Evolutionary conservation across 345 rosid species (phyloP).

Genomic region (Rhizophora mangle): DNA sequence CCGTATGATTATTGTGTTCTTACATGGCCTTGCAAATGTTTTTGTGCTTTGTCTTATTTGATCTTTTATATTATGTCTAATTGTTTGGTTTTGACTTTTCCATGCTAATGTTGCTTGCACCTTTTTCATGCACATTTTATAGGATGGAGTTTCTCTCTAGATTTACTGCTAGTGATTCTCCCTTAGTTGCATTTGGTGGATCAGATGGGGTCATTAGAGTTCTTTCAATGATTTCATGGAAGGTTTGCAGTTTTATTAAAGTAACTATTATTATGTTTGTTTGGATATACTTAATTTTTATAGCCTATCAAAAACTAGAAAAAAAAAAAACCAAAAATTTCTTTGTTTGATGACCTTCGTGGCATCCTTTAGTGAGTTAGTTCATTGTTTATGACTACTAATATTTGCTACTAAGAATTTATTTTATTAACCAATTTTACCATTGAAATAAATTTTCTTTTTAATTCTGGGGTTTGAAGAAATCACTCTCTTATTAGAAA

Average conservation of each 20-base stretch:
- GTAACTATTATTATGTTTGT: slow-evolving; percentile 10
- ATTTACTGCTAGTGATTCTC: slow-evolving; percentile 82
- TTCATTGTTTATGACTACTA: background rate
- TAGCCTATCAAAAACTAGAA: background rate
- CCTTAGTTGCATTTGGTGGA: slow-evolving; percentile 97
- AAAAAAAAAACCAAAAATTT: background rate
- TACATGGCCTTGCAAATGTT: background rate
- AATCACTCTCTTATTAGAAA: too few relatives aligned
- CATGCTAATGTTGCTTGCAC: background rate
- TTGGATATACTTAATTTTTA: slow-evolving; percentile 15
- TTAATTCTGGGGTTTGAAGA: too few relatives aligned
- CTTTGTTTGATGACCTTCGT: slow-evolving; percentile 91
- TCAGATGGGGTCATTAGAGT: slow-evolving; percentile 98
- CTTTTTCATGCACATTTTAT: slow-evolving; percentile 25
- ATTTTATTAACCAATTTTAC: background rate
- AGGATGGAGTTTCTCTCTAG: slow-evolving; percentile 94
- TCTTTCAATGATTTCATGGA: slow-evolving; percentile 99
- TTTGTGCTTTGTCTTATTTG: slow-evolving; percentile 12
- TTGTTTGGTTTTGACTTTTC: background rate
- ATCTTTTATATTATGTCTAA: background rate
- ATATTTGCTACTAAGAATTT: background rate
- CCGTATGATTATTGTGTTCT: background rate
- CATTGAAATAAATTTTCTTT: background rate
- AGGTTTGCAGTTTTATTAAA: slow-evolving; percentile 50
- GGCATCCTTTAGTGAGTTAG: slow-evolving; percentile 97